Conservation (phyloP, 2,329 filamentous ascomycete genomes). For the Cytospora paraplurivora region DNA sequence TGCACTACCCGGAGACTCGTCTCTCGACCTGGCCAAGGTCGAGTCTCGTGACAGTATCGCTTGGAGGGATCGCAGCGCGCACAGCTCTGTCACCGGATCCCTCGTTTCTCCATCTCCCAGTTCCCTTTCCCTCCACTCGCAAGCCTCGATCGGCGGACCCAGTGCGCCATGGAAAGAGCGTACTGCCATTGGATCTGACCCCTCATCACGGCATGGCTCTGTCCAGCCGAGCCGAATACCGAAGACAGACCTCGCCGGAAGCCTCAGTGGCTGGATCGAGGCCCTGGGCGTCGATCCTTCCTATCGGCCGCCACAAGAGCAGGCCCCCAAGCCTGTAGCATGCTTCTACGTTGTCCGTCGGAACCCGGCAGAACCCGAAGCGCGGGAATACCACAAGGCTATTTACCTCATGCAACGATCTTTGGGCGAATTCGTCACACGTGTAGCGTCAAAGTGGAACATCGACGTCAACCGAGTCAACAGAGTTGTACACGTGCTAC, state of each 20-base stretch:
- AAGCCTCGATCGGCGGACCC: constrained; percentile 48
- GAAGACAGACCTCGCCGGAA: constrained; percentile 62
- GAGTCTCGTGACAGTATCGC: constrained; percentile 51
- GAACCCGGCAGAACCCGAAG: constrained; percentile 50
- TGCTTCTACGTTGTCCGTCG: constrained; percentile 80
- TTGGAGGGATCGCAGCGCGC: constrained; percentile 56
- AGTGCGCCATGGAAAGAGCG: constrained; percentile 59
- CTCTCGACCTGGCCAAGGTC: constrained; percentile 57
- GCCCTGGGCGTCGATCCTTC: constrained; percentile 84
- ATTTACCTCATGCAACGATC: constrained; percentile 82
- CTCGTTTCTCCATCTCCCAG: constrained; percentile 69
- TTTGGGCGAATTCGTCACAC: constrained; percentile 70
- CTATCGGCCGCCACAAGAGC: constrained; percentile 79
- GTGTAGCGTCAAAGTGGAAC: constrained; percentile 77
- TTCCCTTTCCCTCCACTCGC: constrained; percentile 63
- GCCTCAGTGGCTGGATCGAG: constrained; percentile 82
- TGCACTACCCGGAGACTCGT: constrained; percentile 66
- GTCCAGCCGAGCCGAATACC: constrained; percentile 56
- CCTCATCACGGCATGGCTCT: constrained; percentile 47
- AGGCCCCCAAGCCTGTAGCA: constrained; percentile 71
- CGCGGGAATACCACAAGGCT: constrained; percentile 73
- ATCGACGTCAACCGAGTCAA: constrained; percentile 73
- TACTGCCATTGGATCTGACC: constrained; percentile 51
- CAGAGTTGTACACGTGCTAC: constrained; percentile 71
- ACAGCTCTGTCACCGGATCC: constrained; percentile 61